Evolutionary conservation across 176 grass and related monocot species (phyloP).

Genomic region (Hordeum vulgare): MorexV3_pseudomolecules_assembly NC_058520.1:328791482-328791981

Average conservation of each 20-base stretch:
- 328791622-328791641: background rate
- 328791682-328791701: background rate
- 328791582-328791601: background rate
- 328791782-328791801: background rate
- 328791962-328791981: background rate
- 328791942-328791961: background rate
- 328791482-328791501: background rate
- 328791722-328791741: background rate
- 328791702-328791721: background rate
- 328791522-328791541: background rate
- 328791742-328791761: background rate
- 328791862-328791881: background rate
- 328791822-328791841: background rate
- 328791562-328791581: background rate
- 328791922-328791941: background rate
- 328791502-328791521: background rate
- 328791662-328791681: slow-evolving; percentile 13
- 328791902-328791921: background rate
- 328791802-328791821: background rate
- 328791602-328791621: background rate
- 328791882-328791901: background rate
- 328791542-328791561: background rate
- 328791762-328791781: background rate
- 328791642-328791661: background rate
- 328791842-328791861: background rate